Percentiles rank a stretch among this genome's conserved stretches.
Conservation (phyloP, 1,139 yeast genomes). For the Magnusiomyces tetraspermus region DNA sequence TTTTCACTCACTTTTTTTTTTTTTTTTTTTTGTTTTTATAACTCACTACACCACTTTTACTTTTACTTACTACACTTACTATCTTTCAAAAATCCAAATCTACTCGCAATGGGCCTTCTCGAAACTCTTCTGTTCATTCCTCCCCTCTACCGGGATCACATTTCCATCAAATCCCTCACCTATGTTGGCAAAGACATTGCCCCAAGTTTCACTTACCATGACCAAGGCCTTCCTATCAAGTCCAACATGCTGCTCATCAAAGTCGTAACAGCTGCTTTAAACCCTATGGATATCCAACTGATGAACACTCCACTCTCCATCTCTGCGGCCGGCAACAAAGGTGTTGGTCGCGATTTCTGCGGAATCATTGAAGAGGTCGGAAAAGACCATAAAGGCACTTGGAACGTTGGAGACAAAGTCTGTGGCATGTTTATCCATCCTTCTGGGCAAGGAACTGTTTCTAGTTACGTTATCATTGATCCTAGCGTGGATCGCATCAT, state of each 20-base stretch:
- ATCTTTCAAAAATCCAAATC: background rate
- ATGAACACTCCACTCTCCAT: slow-evolving; percentile 34
- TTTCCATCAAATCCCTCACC: slow-evolving; percentile 22
- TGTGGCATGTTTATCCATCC: slow-evolving; percentile 44
- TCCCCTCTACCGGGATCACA: slow-evolving; percentile 8
- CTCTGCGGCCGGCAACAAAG: slow-evolving; percentile 39
- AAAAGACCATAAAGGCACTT: slow-evolving; percentile 30
- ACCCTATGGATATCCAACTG: slow-evolving; percentile 57
- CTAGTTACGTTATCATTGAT: slow-evolving; percentile 42
- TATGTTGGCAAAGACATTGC: slow-evolving; percentile 19
- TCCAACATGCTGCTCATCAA: slow-evolving; percentile 46
- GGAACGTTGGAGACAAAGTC: slow-evolving; percentile 54
- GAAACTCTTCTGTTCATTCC: slow-evolving; percentile 13
- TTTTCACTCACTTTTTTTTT: background rate
- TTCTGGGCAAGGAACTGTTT: slow-evolving; percentile 42
- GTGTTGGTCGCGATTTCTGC: slow-evolving; percentile 60
- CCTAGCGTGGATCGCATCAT: slow-evolving; percentile 33
- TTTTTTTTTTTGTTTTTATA: too few species aligned
- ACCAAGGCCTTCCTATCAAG: slow-evolving; percentile 36
- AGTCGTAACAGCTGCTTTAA: slow-evolving; percentile 50
- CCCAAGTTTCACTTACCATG: slow-evolving; percentile 33
- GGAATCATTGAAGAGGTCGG: slow-evolving; percentile 61
- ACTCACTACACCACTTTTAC: background rate
- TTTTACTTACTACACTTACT: background rate
- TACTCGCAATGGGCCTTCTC: slow-evolving; percentile 6